Base-by-base conservation (phyloP, 2,329 filamentous ascomycete genomes). In the Colletotrichum tamarilloi region DNA sequence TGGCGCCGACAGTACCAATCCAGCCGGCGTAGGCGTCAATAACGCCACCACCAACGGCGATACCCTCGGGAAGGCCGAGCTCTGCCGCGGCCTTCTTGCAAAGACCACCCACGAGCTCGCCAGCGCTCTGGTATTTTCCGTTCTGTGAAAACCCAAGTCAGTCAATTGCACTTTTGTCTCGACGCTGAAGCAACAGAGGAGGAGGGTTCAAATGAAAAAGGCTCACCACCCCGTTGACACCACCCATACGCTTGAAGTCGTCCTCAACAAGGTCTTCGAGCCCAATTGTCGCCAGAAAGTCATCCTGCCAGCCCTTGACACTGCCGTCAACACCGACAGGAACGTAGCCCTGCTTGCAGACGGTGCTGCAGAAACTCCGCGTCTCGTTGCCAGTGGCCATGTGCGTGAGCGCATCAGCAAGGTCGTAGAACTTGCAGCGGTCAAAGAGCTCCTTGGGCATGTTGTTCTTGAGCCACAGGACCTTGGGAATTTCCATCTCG, bases 401-500 rank as follows among this genome's bases (percentile, higher is more conserved):
- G 81, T 98, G 95, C 2, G 97, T 98, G 72, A 99, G 88, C 14
- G 95, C 97, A 84, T 99, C 97, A 0, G 92, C 92, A 79, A 99
- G 85, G 80, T 99, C 97, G 83, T 98, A 99, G 81, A 99, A 99
- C 84, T 98, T 98, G 91, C 95, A 98, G 75, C 93, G 92, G 68
- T 92, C 92, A 79, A 98, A 99, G 19, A 97, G 87, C 78, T 98
- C 94, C 68, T 93, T 89, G 2, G 97, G 93, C 97, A 99, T 98
- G 85, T 98, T 91, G 84, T 98, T 98, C 89, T 98, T 98, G 80
- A 99, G 89, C 97, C 97, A 99, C 71, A 98, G 88, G 1, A 98
- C 94, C 85, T 99, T 99, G 76, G 97, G 97, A 68, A 99, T 97
- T 83, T 99, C 97, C 97, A 99, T 99, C 87, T 99, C 97, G 76